phyloP scores from a whole-genome alignment of 2,329 filamentous ascomycete genomes.

The Aspergillus quadricinctus region DNA sequence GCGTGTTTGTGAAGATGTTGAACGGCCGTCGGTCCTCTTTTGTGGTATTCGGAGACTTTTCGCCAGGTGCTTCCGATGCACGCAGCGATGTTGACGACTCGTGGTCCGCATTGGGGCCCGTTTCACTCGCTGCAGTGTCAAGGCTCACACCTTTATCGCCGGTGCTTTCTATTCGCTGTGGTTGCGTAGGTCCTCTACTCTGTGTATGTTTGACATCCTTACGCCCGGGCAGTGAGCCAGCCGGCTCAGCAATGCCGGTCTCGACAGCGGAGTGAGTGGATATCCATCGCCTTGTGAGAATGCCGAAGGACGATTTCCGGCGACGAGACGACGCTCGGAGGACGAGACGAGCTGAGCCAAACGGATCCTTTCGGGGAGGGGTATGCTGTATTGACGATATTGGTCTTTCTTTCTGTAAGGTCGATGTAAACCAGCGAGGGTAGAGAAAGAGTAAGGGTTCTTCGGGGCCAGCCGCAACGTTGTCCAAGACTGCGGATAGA shows the following conservation, averaged over 20 bases:
- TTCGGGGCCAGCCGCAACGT: constrained; percentile 33
- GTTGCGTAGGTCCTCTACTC: neutral
- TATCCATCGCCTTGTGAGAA: constrained; percentile 21
- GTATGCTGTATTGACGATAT: constrained; percentile 14
- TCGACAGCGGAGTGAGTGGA: constrained; percentile 9
- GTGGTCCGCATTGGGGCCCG: neutral
- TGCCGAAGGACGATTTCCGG: constrained; percentile 9
- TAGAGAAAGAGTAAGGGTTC: constrained; percentile 46
- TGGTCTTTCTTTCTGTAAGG: constrained; percentile 18
- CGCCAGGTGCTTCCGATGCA: neutral
- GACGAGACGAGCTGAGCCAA: neutral
- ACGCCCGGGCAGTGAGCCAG: neutral
- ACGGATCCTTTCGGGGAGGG: constrained; percentile 1
- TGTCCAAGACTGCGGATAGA: constrained; percentile 33
- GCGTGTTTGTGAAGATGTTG: neutral
- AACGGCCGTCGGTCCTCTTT: neutral
- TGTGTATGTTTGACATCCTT: neutral
- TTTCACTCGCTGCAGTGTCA: neutral
- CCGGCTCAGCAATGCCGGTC: neutral
- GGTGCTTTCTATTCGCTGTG: neutral
- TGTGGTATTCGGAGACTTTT: neutral
- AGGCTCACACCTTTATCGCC: neutral
- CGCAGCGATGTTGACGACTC: neutral
- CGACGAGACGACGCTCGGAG: constrained; percentile 1
- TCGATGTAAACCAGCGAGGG: constrained; percentile 36